Percentiles rank a stretch among this genome's conserved stretches.
phyloP scores from a whole-genome alignment of 257 asterid genomes.

The Paraleonurus japonicus region DNA sequence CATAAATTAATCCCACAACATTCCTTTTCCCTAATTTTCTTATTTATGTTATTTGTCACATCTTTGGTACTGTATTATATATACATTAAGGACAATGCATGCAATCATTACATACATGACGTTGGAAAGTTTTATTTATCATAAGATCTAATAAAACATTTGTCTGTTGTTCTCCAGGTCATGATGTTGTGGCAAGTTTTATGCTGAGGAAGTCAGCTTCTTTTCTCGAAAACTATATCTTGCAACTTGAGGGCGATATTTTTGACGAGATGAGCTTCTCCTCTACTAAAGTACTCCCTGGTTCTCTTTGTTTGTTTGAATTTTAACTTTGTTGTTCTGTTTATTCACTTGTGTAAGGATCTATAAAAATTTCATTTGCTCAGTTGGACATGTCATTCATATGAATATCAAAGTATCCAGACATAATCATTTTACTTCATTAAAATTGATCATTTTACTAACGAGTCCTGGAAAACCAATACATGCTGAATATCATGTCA shows the following conservation, averaged over 20 bases:
- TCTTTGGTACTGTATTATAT: not conserved
- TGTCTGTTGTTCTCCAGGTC: constrained; percentile 54
- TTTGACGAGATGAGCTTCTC: constrained; percentile 78
- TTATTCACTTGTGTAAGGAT: not conserved
- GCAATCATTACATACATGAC: not conserved
- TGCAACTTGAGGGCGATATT: constrained; percentile 70
- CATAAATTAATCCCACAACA: not conserved
- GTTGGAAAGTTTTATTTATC: not conserved
- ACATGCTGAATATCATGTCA: too few relatives aligned
- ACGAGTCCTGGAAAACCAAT: too few relatives aligned
- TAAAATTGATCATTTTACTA: too few relatives aligned
- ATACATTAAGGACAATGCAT: not conserved
- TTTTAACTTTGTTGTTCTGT: constrained; percentile 1
- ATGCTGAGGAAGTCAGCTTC: constrained; percentile 62
- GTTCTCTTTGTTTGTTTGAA: constrained; percentile 18
- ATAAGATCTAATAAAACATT: constrained; percentile 17
- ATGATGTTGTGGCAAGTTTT: constrained; percentile 85
- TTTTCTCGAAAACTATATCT: constrained; percentile 54
- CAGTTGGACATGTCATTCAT: not conserved
- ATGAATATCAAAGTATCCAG: too few relatives aligned
- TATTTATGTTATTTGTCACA: not conserved
- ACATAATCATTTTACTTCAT: too few relatives aligned
- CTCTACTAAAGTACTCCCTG: constrained; percentile 61
- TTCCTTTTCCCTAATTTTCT: not conserved
- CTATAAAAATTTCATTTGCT: not conserved